Evolutionary conservation across 768 basidiomycete genomes (phyloP).

Genomic region (Lepiota brunneoincarnata): DNA sequence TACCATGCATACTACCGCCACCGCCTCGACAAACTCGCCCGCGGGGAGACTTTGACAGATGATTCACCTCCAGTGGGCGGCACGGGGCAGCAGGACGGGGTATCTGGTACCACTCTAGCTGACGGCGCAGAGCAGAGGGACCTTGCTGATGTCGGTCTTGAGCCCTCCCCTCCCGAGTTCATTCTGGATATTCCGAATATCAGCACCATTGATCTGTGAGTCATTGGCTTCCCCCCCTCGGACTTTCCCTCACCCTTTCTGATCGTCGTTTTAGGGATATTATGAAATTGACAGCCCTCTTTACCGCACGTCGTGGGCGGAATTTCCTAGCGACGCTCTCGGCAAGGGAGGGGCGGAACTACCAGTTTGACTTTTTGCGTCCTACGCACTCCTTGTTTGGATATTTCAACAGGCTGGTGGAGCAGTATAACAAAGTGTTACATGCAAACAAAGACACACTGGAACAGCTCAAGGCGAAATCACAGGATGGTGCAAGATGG

Average conservation of each 20-base stretch:
- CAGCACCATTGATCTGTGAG: slow-evolving; percentile 87
- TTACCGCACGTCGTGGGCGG: slow-evolving; percentile 89
- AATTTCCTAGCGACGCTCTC: slow-evolving; percentile 84
- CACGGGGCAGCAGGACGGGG: neutral
- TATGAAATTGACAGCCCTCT: slow-evolving; percentile 94
- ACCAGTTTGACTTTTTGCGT: slow-evolving; percentile 96
- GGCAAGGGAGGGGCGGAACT: slow-evolving; percentile 87
- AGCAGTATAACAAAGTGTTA: slow-evolving; percentile 91
- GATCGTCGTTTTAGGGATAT: slow-evolving; percentile 61
- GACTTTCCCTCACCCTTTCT: slow-evolving; percentile 6
- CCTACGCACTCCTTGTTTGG: slow-evolving; percentile 95
- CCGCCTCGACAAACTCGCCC: slow-evolving; percentile 78
- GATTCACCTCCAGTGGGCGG: slow-evolving; percentile 35
- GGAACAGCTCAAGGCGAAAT: slow-evolving; percentile 63
- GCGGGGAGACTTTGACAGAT: slow-evolving; percentile 65
- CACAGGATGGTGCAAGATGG: slow-evolving; percentile 69
- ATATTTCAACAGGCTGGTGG: slow-evolving; percentile 96
- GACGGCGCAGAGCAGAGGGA: slow-evolving; percentile 40
- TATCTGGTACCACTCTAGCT: slow-evolving; percentile 33
- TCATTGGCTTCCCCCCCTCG: slow-evolving; percentile 15
- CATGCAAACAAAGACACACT: slow-evolving; percentile 77
- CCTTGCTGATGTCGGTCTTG: slow-evolving; percentile 61
- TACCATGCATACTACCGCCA: slow-evolving; percentile 98
- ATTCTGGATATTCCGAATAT: slow-evolving; percentile 85
- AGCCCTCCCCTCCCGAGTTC: slow-evolving; percentile 82